Conservation (phyloP, 208 protist species). For the Trypanosoma rangeli region DNA sequence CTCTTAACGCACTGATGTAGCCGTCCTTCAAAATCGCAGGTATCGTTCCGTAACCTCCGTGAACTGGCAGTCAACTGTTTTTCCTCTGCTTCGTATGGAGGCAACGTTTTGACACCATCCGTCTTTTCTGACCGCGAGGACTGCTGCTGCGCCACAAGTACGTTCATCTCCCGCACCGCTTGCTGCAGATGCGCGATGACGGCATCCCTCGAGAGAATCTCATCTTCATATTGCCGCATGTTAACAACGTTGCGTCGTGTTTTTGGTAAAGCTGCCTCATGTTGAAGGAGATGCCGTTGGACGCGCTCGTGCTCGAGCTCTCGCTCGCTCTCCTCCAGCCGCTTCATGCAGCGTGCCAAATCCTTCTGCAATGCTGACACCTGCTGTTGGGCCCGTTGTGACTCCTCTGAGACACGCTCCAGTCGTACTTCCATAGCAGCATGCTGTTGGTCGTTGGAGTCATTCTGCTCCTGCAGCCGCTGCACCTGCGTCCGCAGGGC, state of each 20-base stretch:
- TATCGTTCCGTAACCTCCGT: neutral
- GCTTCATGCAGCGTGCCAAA: conserved; percentile 3
- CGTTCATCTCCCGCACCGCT: conserved; percentile 15
- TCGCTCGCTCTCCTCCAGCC: conserved; percentile 15
- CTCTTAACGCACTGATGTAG: conserved; percentile 5
- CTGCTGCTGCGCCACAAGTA: neutral
- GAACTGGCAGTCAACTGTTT: neutral
- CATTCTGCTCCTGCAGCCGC: conserved; percentile 6
- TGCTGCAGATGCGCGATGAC: conserved; percentile 7
- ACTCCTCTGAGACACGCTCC: conserved; percentile 1
- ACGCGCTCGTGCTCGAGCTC: neutral
- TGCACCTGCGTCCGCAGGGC: conserved; percentile 1
- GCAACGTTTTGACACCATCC: neutral
- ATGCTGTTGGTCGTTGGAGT: neutral
- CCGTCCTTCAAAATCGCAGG: neutral
- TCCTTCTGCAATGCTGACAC: conserved; percentile 4
- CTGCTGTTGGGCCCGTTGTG: neutral
- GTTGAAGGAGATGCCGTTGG: conserved; percentile 12
- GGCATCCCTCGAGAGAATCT: conserved; percentile 16
- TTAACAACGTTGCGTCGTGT: neutral
- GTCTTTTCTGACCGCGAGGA: neutral
- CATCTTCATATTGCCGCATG: conserved; percentile 4
- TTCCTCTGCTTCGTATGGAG: neutral
- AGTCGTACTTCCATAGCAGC: neutral
- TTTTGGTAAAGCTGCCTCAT: conserved; percentile 9